Evolutionary conservation across 345 rosid genomes (phyloP), one percentile per base, ranked within the genome.

Genomic region (Syzygium jambos): DNA sequence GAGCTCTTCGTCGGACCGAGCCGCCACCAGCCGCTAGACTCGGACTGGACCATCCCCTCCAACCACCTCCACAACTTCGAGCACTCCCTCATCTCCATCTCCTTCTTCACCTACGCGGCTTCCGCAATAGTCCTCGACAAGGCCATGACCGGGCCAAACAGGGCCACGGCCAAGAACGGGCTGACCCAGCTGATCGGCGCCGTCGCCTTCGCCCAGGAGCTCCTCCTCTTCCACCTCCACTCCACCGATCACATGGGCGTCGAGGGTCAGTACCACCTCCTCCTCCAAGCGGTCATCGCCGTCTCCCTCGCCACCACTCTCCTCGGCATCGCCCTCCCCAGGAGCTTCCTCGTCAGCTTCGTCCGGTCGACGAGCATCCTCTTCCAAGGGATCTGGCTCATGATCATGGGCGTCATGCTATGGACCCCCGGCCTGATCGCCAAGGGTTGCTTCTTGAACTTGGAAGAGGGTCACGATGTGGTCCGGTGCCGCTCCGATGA

Each of bases 1-100:
- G 98, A 97, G 86, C 96, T 97, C 84, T 94, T 97, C 85, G 91
- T 97, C 52, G 94, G 97, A 7, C 98, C 96, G 2, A 86, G 85
- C 78, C 93, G 89, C n/a, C 98, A 96, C 90, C 98, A 95, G 25
- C 99, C 98, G 25, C 91, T 97, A 38, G 97, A 96, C 88, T 41
- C 91, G 0, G 98, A 96, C 65, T 95, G 96, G 52, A 95, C 98
- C 85, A 95, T 96, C 54, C 97, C 98, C 30, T 92, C 96, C n/a
- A 93, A 92, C 91, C 98, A 97, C 90, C 96, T 96, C 63, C 98
- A 93, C 89, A 97, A 97, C 93, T 93, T 95, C 78, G 98, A 97
- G 85, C 99, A 97, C 89, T 92, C 98, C 21, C 87, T 92, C 16
- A 95, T 97, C 56, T 94, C 96, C 54, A 12, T 92, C 86, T 89